Base-by-base conservation (phyloP, 2,329 filamentous ascomycete genomes). In the Aspergillus neotritici region DNA sequence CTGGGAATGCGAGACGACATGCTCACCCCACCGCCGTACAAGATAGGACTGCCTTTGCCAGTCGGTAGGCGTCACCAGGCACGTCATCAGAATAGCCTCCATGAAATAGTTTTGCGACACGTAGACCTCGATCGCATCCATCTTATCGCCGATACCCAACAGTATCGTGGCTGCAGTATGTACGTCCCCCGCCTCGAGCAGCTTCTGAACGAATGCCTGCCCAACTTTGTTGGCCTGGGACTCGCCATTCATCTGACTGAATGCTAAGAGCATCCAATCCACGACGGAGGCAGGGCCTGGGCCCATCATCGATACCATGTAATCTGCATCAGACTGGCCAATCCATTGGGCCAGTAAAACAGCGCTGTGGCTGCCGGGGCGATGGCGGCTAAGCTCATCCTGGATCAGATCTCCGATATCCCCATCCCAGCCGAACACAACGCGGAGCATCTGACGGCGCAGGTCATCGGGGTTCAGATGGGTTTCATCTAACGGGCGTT, bases 111-210 rank as follows among this genome's bases (percentile, higher is more conserved):
- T 88, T 52, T 93, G 88, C 9, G 90, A 95, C 28, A 95, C 81
- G 57, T 98, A 98, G 25, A 96, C 85, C 65, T 98, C 93, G 47
- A 98, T 90, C 1, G 93, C 93, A 63, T 98, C 91, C 52, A 94
- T 91, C 55, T 87, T 76, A 60, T 97, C 91, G 2, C 90, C 90
- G 66, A 98, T 82, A 11, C 90, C 89, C 29, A 98, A 81, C 65
- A 98, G 81, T 49, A 97, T 91, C 0, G 91, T 91, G 13, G 89
- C 90, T 4, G 93, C 89, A 1, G 88, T 88, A 61, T 98, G 90
- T 2, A 96, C 74, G 56, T 98, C 93, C 21, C 88, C 89, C 50
- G 84, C 87, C 64, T 94, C 89, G 1, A 98, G 76, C 1, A 98
- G 75, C 38, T 89, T 83, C 64, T 95, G 90, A 1, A 95, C 87